Conservation (phyloP, 305 asterid genomes). For the Fraxinus sp. region DNA sequence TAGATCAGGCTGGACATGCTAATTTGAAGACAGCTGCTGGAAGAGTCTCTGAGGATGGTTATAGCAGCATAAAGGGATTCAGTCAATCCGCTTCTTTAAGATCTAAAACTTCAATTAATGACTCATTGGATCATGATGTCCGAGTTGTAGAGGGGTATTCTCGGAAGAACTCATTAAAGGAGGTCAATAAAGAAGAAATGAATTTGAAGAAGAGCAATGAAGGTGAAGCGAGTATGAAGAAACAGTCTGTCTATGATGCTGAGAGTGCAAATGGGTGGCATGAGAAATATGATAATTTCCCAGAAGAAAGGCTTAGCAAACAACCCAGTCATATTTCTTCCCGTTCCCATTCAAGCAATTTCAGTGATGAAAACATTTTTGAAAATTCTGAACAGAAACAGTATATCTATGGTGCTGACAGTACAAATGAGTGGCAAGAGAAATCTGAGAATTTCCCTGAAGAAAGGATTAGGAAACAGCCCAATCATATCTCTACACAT, state of each 20-base stretch:
- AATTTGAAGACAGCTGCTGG: constrained; percentile 22
- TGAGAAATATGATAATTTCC: constrained; percentile 20
- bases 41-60: constrained; percentile 31
- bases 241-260: not conserved
- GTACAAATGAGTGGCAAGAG: constrained; percentile 28
- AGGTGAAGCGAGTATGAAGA: constrained; percentile 10
- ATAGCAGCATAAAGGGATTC: constrained; percentile 31
- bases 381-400: constrained; percentile 21
- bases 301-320: constrained; percentile 5
- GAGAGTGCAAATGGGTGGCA: constrained; percentile 5
- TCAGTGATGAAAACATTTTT: not conserved
- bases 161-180: constrained; percentile 32
- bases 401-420: constrained; percentile 23
- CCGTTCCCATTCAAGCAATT: not conserved
- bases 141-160: constrained; percentile 35
- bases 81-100: constrained; percentile 33
- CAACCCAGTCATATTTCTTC: not conserved
- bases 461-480: constrained; percentile 34
- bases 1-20: constrained; percentile 28
- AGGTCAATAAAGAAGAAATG: constrained; percentile 17
- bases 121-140: constrained; percentile 25
- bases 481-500: constrained; percentile 41
- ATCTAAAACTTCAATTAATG: constrained; percentile 39
- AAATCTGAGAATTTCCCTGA: constrained; percentile 30
- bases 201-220: not conserved